Evolutionary conservation across 768 basidiomycete genomes (phyloP), one percentile per base, ranked within the genome.

Genomic region (Podaxis pistillaris): DNA sequence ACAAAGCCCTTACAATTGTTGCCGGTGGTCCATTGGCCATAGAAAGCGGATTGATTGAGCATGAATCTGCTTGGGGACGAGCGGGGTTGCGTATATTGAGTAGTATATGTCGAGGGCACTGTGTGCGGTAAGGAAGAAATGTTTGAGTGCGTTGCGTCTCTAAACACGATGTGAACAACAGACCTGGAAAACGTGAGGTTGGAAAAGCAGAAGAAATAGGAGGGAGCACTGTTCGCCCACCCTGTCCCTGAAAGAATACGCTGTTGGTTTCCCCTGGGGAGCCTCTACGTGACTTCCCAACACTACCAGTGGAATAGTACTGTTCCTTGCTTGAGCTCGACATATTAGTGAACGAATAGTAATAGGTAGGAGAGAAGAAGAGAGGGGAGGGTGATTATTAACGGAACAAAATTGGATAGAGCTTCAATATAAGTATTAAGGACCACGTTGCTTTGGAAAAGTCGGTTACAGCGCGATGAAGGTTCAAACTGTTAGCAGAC

Each of bases 131-230:
- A 82, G 74, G 78, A 76, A 76, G 73, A 74, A 78, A 76, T 38
- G 78, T 85, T 33, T 86, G 83, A 86, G 84, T 78, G 77, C 70
- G 76, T 79, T 79, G 81, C 72, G 74, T 72, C 71, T 68, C 69
- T 71, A 71, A 75, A 82, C 75, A 82, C 78, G 75, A 81, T 71
- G 80, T 77, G 72, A 81, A 78, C 76, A 82, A 90, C 89, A 84
- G 86, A 91, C 89, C 89, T 91, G 89, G 85, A 88, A 87, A 89
- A 86, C 82, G 88, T 88, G 86, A 90, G 87, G 85, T 86, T 89
- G 88, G 88, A 88, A 89, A 88, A 71, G 85, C 85, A 78, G 87
- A 82, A 86, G 86, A 83, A 84, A 91, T 81, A 86, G 89, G 86
- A 87, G 89, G 90, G 76, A 90, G 86, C 81, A 89, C 84, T 82